Conservation (phyloP, 305 asterid genomes). For the Fraxinus sp. region DNA sequence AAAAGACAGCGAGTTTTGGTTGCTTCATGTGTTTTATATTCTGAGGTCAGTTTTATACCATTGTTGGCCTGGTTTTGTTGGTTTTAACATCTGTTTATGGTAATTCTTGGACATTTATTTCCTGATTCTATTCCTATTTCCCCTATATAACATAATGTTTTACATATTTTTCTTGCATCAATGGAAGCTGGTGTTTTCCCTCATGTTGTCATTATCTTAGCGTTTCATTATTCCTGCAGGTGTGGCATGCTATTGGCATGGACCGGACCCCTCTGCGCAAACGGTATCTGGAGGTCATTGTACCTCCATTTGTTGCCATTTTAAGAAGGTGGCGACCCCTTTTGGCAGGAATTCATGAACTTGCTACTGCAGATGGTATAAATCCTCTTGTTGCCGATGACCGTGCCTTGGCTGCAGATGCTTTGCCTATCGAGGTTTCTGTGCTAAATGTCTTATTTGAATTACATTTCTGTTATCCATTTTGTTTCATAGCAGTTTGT, state of each 20-base stretch:
- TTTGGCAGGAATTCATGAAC: slow-evolving; percentile 95
- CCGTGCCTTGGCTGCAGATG: slow-evolving; percentile 96
- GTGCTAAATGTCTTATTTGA: slow-evolving; percentile 14
- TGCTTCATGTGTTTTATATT: slow-evolving; percentile 86
- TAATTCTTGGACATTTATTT: slow-evolving; percentile 16
- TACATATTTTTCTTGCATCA: slow-evolving; percentile 24
- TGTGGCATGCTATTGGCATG: slow-evolving; percentile 87
- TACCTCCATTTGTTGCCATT: slow-evolving; percentile 96
- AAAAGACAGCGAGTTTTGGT: slow-evolving; percentile 97
- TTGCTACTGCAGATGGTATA: slow-evolving; percentile 85
- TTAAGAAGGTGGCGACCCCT: slow-evolving; percentile 99
- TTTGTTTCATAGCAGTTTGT: slow-evolving; percentile 19
- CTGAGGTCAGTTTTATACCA: slow-evolving; percentile 71
- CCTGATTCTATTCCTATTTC: slow-evolving; percentile 16
- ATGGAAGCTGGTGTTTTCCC: slow-evolving; percentile 11
- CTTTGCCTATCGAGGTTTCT: slow-evolving; percentile 90
- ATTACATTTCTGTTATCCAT: slow-evolving; percentile 15
- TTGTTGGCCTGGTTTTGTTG: slow-evolving; percentile 22
- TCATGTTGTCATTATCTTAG: slow-evolving; percentile 28
- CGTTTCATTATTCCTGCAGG: slow-evolving; percentile 48
- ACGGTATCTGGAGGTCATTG: slow-evolving; percentile 85
- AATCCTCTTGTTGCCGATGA: slow-evolving; percentile 95
- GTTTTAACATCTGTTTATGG: slow-evolving; percentile 10
- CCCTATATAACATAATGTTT: slow-evolving; percentile 20
- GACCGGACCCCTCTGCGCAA: slow-evolving; percentile 85